phyloP scores from a whole-genome alignment of 2,329 filamentous ascomycete genomes.

The Neurospora sp. region DNA sequence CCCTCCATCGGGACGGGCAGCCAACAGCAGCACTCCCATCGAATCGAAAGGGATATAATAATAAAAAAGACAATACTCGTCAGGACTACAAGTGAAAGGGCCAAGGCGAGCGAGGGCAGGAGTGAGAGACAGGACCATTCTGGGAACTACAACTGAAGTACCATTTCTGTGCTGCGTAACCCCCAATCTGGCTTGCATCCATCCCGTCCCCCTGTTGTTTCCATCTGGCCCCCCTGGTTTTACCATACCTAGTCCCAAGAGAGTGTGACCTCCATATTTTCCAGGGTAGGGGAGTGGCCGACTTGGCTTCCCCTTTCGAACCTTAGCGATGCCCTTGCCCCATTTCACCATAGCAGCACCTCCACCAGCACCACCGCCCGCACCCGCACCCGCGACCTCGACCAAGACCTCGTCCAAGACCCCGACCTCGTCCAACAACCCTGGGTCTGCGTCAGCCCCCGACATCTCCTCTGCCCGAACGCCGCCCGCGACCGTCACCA shows the following conservation, averaged over 20 bases:
- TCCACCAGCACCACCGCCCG: not conserved
- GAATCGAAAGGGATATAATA: not conserved
- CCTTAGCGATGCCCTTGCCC: constrained; percentile 17
- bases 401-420: constrained; percentile 11
- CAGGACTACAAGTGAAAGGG: not conserved
- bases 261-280: not conserved
- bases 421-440: not conserved
- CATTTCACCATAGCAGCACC: constrained; percentile 4
- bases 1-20: not conserved
- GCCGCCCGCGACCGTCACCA: constrained; percentile 7
- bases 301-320: constrained; percentile 1
- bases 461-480: constrained; percentile 10
- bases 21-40: not conserved
- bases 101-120: not conserved
- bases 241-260: not conserved
- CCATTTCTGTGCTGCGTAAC: not conserved
- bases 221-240: not conserved
- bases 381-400: constrained; percentile 8
- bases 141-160: not conserved
- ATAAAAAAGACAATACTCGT: not conserved
- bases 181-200: not conserved
- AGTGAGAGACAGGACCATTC: not conserved
- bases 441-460: constrained; percentile 1
- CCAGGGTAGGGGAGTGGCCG: not conserved
- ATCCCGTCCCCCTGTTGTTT: not conserved